Base-by-base conservation (phyloP, 2,329 filamentous ascomycete genomes). In the Fusarium tjaetaba region DNA sequence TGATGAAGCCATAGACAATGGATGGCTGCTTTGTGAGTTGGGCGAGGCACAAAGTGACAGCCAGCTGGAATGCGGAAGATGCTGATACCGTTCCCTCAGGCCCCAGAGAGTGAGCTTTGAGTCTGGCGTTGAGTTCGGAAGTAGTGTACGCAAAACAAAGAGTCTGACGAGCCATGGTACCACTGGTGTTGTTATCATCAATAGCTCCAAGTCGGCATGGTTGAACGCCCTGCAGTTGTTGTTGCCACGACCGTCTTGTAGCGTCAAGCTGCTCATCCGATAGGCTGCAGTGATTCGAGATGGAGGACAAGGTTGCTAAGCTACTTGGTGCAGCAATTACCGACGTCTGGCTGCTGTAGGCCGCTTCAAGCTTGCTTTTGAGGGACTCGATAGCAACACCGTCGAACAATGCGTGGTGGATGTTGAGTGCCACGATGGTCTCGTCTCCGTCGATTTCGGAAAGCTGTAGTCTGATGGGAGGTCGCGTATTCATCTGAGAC, bases 371-470 rank as follows among this genome's bases (percentile, higher is more conserved):
- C 8, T 59, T 72, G 2, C 7, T n/a, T 41, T 63, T 69, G 8
- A 72, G 65, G 2, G 52, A 7, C 0, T 53, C 22, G 2, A 72
- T 61, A 11, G 70, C 70, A 8, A 53, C 49, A 15, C 69, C 70
- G 2, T 72, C 70, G 3, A 65, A 72, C 2, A 72, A 36, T 10
- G 70, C 65, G 11, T 72, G 70, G 3, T 72, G 70, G 1, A 73
- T 70, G 20, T 41, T 73, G 18, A 72, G 14, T 3, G 69, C 42
- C 4, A 61, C 38, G 5, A 42, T 22, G 0, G 16, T 5, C 11
- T 38, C 39, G 2, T n/a, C 16, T 1, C 7, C 5, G 1, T 11
- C 16, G 1, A 6, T 22, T 0, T 26, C 24, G 0, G 48, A 32
- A 1, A 45, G 4, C 0, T 46, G 20, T 5, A 68, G 4, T 15